These are phyloP conservation scores for Cryoendolithus antarcticus DNA, from an alignment of 2,329 filamentous ascomycete genomes.

Conservation along the genomic window DNA sequence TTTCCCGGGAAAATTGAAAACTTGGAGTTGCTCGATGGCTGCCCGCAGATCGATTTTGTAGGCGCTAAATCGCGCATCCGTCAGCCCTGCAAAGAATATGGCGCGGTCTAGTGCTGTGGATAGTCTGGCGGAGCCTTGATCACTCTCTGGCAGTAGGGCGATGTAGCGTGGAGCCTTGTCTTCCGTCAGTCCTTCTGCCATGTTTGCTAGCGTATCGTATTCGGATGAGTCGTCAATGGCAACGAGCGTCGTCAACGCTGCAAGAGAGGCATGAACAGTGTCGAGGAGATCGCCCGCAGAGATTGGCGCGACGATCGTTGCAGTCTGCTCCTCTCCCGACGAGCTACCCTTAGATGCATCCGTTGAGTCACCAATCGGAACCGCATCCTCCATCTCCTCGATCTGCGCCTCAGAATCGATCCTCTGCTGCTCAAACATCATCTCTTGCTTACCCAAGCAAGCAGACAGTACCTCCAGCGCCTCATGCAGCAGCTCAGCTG, in stretches of 20 bases:
- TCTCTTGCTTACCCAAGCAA: conserved; percentile 33
- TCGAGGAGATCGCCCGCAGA: conserved; percentile 55
- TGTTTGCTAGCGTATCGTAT: conserved; percentile 40
- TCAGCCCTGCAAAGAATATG: conserved; percentile 43
- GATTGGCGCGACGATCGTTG: conserved; percentile 52
- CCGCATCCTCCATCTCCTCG: conserved; percentile 4
- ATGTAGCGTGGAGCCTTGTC: conserved; percentile 44
- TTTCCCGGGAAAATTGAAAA: conserved; percentile 25
- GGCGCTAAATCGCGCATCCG: conserved; percentile 44
- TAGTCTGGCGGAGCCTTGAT: conserved; percentile 19
- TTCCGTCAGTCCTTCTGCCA: conserved; percentile 44
- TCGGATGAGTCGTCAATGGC: conserved; percentile 38
- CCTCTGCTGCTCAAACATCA: conserved; percentile 30
- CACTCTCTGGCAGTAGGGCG: conserved; percentile 20
- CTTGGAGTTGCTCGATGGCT: conserved; percentile 35
- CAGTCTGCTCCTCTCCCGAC: conserved; percentile 46
- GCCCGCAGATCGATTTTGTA: conserved; percentile 37
- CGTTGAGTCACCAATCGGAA: too few relatives aligned
- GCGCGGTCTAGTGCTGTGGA: conserved; percentile 42
- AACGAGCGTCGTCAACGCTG: conserved; percentile 33
- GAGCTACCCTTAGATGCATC: too few relatives aligned
- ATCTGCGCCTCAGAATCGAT: conserved; percentile 19
- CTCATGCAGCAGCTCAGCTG: conserved; percentile 45
- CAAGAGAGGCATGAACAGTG: conserved; percentile 52
- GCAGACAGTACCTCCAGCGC: conserved; percentile 47